Percentiles rank a stretch among this genome's conserved stretches.
Conservation (phyloP, 257 asterid genomes). For the Capsicum rhomboideum region DNA sequence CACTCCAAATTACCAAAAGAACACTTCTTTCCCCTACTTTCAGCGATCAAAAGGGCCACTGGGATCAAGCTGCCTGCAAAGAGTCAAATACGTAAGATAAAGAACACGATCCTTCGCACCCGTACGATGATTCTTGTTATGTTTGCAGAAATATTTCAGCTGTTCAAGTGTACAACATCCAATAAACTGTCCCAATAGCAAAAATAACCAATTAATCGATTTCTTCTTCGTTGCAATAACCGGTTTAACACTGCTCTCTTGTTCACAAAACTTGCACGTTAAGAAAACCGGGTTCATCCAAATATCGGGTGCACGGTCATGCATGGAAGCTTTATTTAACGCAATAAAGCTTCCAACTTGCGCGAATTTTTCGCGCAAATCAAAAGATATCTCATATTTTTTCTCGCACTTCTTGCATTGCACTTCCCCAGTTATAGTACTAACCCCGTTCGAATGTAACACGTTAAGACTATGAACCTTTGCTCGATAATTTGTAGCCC, state of each 20-base stretch:
- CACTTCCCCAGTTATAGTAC: slow-evolving; percentile 45
- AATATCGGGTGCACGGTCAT: slow-evolving; percentile 48
- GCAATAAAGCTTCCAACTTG: slow-evolving; percentile 24
- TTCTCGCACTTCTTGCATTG: slow-evolving; percentile 62
- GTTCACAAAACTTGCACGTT: slow-evolving; percentile 30
- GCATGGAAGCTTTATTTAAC: slow-evolving; percentile 21
- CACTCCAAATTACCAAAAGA: not conserved
- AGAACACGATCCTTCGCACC: slow-evolving; percentile 90
- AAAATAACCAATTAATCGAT: slow-evolving; percentile 68
- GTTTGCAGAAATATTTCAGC: slow-evolving; percentile 81
- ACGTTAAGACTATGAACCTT: slow-evolving; percentile 24
- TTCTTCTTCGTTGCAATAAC: slow-evolving; percentile 39
- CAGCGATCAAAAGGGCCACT: slow-evolving; percentile 46
- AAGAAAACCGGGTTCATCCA: slow-evolving; percentile 54
- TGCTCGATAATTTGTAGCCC: slow-evolving; percentile 56
- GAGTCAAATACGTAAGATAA: slow-evolving; percentile 40
- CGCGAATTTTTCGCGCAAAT: slow-evolving; percentile 23
- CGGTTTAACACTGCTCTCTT: slow-evolving; percentile 42
- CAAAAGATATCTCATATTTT: slow-evolving; percentile 20
- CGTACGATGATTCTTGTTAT: slow-evolving; percentile 70
- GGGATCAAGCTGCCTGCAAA: slow-evolving; percentile 74
- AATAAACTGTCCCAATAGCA: slow-evolving; percentile 56
- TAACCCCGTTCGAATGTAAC: slow-evolving; percentile 13
- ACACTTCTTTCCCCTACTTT: not conserved
- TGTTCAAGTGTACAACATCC: slow-evolving; percentile 72